phyloP scores from a whole-genome alignment of 345 rosid genomes.

The Eucalyptus guilfoylei region DNA sequence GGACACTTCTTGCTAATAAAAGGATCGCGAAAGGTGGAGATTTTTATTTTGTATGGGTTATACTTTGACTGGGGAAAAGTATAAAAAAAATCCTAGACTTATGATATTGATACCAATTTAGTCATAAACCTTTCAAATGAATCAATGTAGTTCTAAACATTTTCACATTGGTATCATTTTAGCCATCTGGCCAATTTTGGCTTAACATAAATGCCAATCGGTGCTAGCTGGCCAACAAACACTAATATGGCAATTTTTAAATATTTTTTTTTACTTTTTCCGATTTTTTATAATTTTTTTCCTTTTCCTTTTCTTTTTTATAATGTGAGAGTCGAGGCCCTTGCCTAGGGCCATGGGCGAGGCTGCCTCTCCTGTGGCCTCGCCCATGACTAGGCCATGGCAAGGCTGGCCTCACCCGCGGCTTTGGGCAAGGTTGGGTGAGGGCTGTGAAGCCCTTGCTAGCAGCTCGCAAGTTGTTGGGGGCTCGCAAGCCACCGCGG shows the following conservation, averaged over 20 bases:
- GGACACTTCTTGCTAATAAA: too few relatives aligned
- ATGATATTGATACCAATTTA: rapidly evolving
- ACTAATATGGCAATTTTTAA: too few relatives aligned
- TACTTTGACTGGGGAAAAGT: too few relatives aligned
- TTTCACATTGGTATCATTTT: rapidly evolving
- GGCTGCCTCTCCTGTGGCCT: rapidly evolving
- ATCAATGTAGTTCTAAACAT: rapidly evolving
- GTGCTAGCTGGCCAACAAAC: rapidly evolving
- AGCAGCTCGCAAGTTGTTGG: rapidly evolving
- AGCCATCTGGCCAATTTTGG: too few relatives aligned
- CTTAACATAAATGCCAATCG: rapidly evolving
- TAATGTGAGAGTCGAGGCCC: too few relatives aligned
- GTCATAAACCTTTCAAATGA: rapidly evolving
- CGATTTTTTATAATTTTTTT: rapidly evolving
- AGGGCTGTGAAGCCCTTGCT: too few relatives aligned
- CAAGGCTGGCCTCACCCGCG: rapidly evolving
- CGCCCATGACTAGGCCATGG: rapidly evolving
- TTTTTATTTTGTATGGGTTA: too few relatives aligned
- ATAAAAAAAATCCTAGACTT: rapidly evolving
- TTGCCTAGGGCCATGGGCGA: too few relatives aligned
- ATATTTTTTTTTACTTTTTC: too few relatives aligned
- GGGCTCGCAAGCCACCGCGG: rapidly evolving
- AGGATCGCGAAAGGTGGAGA: too few relatives aligned
- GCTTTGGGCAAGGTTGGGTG: rapidly evolving
- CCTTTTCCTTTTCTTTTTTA: rapidly evolving